Conservation (phyloP, 2,329 filamentous ascomycete genomes). For the Xylariaceae sp. region DNA sequence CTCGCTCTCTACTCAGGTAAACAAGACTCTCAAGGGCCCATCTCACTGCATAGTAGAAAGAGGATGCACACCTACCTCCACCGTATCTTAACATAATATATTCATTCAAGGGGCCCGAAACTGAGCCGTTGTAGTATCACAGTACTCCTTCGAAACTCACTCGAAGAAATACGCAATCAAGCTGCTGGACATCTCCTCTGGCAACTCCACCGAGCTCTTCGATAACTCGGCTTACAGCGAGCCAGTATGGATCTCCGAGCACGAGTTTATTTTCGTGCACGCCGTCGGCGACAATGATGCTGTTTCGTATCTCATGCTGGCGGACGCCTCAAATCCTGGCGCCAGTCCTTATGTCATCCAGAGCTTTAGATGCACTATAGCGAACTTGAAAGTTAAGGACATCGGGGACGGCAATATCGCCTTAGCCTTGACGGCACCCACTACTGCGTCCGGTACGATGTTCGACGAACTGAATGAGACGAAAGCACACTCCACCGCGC, state of each 20-base stretch:
- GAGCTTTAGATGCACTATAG: conserved; percentile 49
- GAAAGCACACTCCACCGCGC: conserved; percentile 59
- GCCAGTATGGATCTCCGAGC: conserved; percentile 70
- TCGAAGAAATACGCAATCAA: conserved; percentile 64
- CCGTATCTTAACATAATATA: neutral
- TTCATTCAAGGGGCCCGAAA: conserved; percentile 25
- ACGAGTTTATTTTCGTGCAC: conserved; percentile 55
- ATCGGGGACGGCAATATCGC: conserved; percentile 48
- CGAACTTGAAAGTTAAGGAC: conserved; percentile 56
- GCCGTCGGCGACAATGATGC: conserved; percentile 44
- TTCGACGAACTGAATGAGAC: conserved; percentile 60
- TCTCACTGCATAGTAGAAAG: neutral
- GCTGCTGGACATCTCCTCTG: conserved; percentile 64
- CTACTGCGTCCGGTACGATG: conserved; percentile 64
- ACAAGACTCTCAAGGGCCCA: conserved; percentile 14
- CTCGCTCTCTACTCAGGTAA: conserved; percentile 60
- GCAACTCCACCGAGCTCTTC: conserved; percentile 61
- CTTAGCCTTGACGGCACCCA: conserved; percentile 58
- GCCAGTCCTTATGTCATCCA: conserved; percentile 44
- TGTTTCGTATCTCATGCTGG: conserved; percentile 44
- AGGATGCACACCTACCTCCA: neutral
- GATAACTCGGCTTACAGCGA: conserved; percentile 63
- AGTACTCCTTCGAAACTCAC: conserved; percentile 77
- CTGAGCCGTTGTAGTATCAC: conserved; percentile 49
- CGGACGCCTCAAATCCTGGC: conserved; percentile 34